These are phyloP conservation scores for Furcasterigmium sp. DNA, from an alignment of 2,329 filamentous ascomycete genomes.

Conservation along the genomic window DNA sequence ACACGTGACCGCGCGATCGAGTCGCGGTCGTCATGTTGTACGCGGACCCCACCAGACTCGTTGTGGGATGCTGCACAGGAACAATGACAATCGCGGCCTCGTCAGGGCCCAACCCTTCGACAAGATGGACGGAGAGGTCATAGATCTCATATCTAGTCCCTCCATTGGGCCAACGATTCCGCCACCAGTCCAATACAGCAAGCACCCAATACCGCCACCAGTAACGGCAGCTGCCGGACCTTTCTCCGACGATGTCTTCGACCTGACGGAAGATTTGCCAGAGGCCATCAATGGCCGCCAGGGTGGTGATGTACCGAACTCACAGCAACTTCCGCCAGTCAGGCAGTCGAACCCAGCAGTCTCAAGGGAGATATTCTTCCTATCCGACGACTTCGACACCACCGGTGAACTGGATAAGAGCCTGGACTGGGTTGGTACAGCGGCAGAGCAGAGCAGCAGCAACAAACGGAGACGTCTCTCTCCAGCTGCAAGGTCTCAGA, in stretches of 20 bases:
- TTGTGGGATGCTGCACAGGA: too few species aligned
- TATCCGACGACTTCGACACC: constrained; percentile 36
- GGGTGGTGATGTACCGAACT: background rate
- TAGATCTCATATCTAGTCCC: constrained; percentile 27
- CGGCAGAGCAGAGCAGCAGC: constrained; percentile 11
- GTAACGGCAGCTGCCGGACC: background rate
- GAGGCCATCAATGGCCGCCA: background rate
- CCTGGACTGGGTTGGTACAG: background rate
- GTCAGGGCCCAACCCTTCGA: background rate
- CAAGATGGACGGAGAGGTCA: constrained; percentile 27
- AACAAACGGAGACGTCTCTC: constrained; percentile 21
- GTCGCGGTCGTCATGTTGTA: too few species aligned
- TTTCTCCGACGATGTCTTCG: constrained; percentile 11
- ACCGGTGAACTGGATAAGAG: constrained; percentile 27
- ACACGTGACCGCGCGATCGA: too few species aligned
- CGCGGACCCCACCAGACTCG: too few species aligned
- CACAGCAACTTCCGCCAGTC: background rate
- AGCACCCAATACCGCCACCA: background rate
- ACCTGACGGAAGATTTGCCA: constrained; percentile 10
- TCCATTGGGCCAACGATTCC: constrained; percentile 3
- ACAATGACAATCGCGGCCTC: background rate
- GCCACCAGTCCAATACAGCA: constrained; percentile 2
- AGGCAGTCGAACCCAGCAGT: background rate
- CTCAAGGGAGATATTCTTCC: constrained; percentile 21
- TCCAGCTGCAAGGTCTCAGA: constrained; percentile 2